A percentile compares a stretch with the other conserved stretches of the same genome.
These are phyloP conservation scores for Silene latifolia DNA, from an alignment of 148 eudicot species.

Conservation along the genomic window DNA sequence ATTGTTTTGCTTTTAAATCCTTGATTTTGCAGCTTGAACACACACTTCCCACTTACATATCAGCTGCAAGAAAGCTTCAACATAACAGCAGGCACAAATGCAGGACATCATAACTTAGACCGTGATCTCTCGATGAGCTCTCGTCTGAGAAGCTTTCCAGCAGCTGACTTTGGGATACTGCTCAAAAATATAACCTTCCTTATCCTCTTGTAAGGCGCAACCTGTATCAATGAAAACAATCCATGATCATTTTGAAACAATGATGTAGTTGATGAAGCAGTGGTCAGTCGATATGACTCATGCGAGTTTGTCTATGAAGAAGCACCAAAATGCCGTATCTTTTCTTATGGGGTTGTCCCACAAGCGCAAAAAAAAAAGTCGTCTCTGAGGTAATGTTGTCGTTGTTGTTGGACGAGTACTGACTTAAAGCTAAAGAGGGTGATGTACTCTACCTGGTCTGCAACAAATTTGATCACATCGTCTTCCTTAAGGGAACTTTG, in stretches of 20 bases:
- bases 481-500: slow-evolving; percentile 56
- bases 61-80: neutral
- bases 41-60: neutral
- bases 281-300: too few relatives aligned
- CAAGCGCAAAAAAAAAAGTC: too few relatives aligned
- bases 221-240: slow-evolving; percentile 32
- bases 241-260: neutral
- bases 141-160: slow-evolving; percentile 61
- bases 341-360: too few relatives aligned
- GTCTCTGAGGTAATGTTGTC: too few relatives aligned
- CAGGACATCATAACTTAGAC: slow-evolving; percentile 38
- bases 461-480: slow-evolving; percentile 55
- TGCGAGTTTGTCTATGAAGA: too few relatives aligned
- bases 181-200: slow-evolving; percentile 45
- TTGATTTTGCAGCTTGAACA: neutral
- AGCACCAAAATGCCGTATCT: too few relatives aligned
- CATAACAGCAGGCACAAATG: neutral
- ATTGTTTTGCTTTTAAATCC: neutral
- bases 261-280: neutral
- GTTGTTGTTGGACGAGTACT: too few relatives aligned
- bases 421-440: slow-evolving; percentile 1
- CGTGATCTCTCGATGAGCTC: slow-evolving; percentile 46
- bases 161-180: slow-evolving; percentile 51
- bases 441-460: slow-evolving; percentile 53
- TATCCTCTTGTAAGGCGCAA: slow-evolving; percentile 64